phyloP scores from a whole-genome alignment of 345 rosid species.

The Gossypium raimondii region DNA sequence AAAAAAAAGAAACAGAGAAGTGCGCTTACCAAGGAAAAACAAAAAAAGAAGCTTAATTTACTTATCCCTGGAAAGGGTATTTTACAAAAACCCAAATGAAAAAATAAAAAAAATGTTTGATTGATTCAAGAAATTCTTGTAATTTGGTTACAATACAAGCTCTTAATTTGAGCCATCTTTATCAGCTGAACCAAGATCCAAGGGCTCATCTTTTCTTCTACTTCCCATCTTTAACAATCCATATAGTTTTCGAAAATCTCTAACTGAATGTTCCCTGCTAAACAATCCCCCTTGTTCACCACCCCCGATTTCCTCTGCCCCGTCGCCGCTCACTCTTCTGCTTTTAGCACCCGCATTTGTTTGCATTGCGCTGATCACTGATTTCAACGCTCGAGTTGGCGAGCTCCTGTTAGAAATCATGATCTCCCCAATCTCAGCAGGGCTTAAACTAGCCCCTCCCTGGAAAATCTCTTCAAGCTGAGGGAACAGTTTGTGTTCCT shows the following conservation, averaged over 20 bases:
- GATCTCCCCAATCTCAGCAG: conserved; percentile 47
- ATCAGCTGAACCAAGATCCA: conserved; percentile 11
- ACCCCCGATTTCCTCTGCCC: neutral
- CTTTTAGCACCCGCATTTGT: neutral
- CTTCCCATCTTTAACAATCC: conserved; percentile 25
- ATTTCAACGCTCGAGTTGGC: conserved; percentile 44
- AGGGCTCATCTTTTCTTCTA: conserved; percentile 22
- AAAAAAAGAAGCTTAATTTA: neutral
- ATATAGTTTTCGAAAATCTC: conserved; percentile 26
- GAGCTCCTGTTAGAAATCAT: conserved; percentile 51
- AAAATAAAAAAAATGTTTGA: neutral
- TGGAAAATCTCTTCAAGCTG: conserved; percentile 46
- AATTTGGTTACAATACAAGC: neutral
- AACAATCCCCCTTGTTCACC: neutral
- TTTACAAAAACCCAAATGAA: neutral
- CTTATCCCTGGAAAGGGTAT: neutral
- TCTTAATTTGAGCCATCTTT: conserved; percentile 16
- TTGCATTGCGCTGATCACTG: conserved; percentile 42
- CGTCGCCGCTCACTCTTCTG: neutral
- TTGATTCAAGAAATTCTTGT: neutral
- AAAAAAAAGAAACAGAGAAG: too few relatives aligned
- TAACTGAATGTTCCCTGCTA: conserved; percentile 10
- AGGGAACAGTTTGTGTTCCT: conserved; percentile 46
- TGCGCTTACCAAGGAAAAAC: too few relatives aligned
- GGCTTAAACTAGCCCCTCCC: conserved; percentile 38